These are phyloP conservation scores for Jacaranda mimosifolia DNA, from an alignment of 257 asterid species.

Conservation along the genomic window DNA sequence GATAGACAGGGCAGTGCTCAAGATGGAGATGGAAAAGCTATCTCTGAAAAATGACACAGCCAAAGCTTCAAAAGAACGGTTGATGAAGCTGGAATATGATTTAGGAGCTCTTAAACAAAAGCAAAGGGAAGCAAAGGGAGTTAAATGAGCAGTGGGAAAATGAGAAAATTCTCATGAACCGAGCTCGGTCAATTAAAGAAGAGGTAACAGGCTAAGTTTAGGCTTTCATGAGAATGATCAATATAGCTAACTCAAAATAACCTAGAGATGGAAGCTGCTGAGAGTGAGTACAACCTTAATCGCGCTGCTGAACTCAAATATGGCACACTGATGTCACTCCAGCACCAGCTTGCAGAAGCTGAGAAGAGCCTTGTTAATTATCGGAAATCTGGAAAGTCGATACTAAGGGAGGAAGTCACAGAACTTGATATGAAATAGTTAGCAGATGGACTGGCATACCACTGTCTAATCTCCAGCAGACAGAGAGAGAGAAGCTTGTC, in stretches of 20 bases:
- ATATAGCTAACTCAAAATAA: constrained; percentile 34
- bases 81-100: constrained; percentile 81
- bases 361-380: constrained; percentile 76
- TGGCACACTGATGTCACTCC: constrained; percentile 84
- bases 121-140: constrained; percentile 71
- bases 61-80: constrained; percentile 84
- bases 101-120: constrained; percentile 68
- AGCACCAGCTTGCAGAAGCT: constrained; percentile 84
- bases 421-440: constrained; percentile 88
- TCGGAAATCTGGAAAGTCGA: constrained; percentile 70
- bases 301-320: constrained; percentile 97
- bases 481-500: constrained; percentile 90
- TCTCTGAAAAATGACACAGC: constrained; percentile 87
- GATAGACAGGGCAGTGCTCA: constrained; percentile 80
- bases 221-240: constrained; percentile 8
- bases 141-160: constrained; percentile 85
- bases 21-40: constrained; percentile 93
- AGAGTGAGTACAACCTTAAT: constrained; percentile 88
- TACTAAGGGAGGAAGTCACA: constrained; percentile 87
- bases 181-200: constrained; percentile 78
- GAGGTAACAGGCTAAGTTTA: constrained; percentile 61
- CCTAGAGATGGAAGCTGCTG: constrained; percentile 96
- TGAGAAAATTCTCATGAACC: constrained; percentile 80
- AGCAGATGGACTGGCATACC: constrained; percentile 99
- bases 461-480: constrained; percentile 87